These are phyloP conservation scores for Stachybotrys elegans DNA, from an alignment of 2,329 filamentous ascomycete genomes.

Conservation along the genomic window DNA sequence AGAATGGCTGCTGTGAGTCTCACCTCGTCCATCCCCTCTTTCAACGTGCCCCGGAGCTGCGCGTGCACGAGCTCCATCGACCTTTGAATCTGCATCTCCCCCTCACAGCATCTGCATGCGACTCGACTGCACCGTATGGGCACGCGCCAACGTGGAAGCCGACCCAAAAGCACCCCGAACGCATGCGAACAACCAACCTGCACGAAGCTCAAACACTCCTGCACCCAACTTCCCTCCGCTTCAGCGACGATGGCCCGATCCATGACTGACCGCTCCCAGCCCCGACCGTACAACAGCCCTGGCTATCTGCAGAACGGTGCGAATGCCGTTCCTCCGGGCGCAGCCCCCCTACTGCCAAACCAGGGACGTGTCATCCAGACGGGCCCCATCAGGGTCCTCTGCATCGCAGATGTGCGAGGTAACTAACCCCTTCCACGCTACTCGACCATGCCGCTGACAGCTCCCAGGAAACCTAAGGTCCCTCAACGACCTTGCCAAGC, in stretches of 20 bases:
- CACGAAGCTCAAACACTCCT: too few species aligned
- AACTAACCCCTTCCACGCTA: conserved; percentile 15
- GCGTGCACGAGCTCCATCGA: conserved; percentile 50
- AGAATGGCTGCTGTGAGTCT: conserved; percentile 40
- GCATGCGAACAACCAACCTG: too few species aligned
- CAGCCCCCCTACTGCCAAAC: conserved; percentile 61
- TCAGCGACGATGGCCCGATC: too few species aligned
- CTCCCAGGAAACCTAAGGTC: conserved; percentile 82
- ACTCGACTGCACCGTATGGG: too few species aligned
- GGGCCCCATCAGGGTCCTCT: conserved; percentile 61
- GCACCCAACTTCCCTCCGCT: too few species aligned
- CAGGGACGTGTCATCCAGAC: conserved; percentile 63
- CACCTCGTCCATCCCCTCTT: conserved; percentile 12
- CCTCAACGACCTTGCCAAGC: conserved; percentile 91
- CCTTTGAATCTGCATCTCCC: too few species aligned
- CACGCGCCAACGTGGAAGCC: too few species aligned
- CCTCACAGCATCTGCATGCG: too few species aligned
- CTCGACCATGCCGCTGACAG: conserved; percentile 12
- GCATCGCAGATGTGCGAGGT: conserved; percentile 71
- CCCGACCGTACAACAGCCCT: conserved; percentile 42
- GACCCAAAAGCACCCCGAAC: too few species aligned
- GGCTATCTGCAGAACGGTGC: conserved; percentile 62
- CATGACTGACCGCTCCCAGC: conserved; percentile 21
- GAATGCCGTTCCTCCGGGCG: conserved; percentile 48
- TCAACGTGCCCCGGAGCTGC: conserved; percentile 27